Percentiles rank a stretch among this genome's conserved stretches.
Evolutionary conservation across 805 yeast genomes (phyloP).

Genomic region (Candida mattraensis): DNA sequence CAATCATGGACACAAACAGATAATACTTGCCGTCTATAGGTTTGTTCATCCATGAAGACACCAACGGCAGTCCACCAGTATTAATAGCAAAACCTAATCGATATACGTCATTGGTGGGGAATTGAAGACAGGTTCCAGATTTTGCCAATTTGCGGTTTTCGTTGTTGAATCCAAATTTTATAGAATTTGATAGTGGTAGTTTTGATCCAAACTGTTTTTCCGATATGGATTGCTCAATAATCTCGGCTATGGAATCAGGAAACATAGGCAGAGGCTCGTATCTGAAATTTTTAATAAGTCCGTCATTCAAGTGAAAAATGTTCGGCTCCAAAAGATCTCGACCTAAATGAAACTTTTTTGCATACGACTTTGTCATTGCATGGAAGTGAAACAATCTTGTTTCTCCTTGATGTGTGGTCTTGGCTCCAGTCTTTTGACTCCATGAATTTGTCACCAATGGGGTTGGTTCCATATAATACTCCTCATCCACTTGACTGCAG

Average conservation of each 20-base stretch:
- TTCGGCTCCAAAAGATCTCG: constrained; percentile 17
- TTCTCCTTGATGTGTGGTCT: constrained; percentile 15
- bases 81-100: constrained; percentile 29
- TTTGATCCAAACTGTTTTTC: constrained; percentile 5
- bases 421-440: constrained; percentile 11
- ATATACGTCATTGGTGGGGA: constrained; percentile 20
- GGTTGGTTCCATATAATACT: constrained; percentile 10
- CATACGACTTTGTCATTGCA: constrained; percentile 8
- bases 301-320: constrained; percentile 19
- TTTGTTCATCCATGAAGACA: constrained; percentile 27
- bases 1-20: constrained; percentile 29
- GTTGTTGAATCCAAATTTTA: constrained; percentile 23
- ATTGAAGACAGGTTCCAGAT: constrained; percentile 10
- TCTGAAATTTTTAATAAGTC: constrained; percentile 4
- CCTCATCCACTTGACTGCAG: constrained; percentile 10
- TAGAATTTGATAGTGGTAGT: constrained; percentile 9
- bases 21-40: constrained; percentile 19
- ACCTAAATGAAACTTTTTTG: constrained; percentile 13
- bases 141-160: constrained; percentile 2
- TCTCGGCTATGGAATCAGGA: constrained; percentile 3
- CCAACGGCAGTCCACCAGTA: constrained; percentile 33
- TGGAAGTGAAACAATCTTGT: constrained; percentile 15
- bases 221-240: constrained; percentile 2
- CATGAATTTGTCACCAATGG: constrained; percentile 16
- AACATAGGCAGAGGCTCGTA: constrained; percentile 5